A percentile compares a stretch with the other conserved stretches of the same genome.
Conservation (phyloP, 2,329 filamentous ascomycete genomes). For the Colletotrichum aenigma region DNA sequence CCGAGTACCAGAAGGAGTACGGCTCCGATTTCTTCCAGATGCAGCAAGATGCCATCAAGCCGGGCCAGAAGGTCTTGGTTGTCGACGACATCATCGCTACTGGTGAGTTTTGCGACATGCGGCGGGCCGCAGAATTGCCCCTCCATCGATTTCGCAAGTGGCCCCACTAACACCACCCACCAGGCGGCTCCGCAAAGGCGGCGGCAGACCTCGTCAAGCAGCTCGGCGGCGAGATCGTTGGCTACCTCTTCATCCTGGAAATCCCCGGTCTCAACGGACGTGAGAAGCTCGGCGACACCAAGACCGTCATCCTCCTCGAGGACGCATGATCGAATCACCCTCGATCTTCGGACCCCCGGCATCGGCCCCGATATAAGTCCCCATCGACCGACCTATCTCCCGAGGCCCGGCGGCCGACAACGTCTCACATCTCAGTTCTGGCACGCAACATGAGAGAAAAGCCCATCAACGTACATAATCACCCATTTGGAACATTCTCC, state of each 20-base stretch:
- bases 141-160: slow-evolving; percentile 18
- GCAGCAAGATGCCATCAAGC: slow-evolving; percentile 83
- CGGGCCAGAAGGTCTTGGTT: slow-evolving; percentile 87
- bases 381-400: background rate
- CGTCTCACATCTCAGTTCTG: background rate
- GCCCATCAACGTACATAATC: background rate
- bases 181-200: slow-evolving; percentile 89
- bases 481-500: background rate
- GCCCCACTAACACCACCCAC: slow-evolving; percentile 4
- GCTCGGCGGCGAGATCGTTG: slow-evolving; percentile 83
- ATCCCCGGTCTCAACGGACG: slow-evolving; percentile 91
- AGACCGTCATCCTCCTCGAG: slow-evolving; percentile 82
- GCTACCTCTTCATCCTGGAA: slow-evolving; percentile 95
- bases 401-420: background rate
- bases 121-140: background rate
- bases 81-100: slow-evolving; percentile 99
- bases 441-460: background rate
- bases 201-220: slow-evolving; percentile 86
- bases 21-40: slow-evolving; percentile 96
- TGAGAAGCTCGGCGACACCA: slow-evolving; percentile 80
- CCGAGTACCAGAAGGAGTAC: slow-evolving; percentile 93
- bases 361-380: background rate
- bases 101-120: slow-evolving; percentile 61
- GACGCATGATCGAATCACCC: slow-evolving; percentile 36
- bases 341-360: background rate